These are phyloP conservation scores for Zymoseptoria crescenta DNA, from an alignment of 2,329 filamentous ascomycete species.

Conservation along the genomic window DNA sequence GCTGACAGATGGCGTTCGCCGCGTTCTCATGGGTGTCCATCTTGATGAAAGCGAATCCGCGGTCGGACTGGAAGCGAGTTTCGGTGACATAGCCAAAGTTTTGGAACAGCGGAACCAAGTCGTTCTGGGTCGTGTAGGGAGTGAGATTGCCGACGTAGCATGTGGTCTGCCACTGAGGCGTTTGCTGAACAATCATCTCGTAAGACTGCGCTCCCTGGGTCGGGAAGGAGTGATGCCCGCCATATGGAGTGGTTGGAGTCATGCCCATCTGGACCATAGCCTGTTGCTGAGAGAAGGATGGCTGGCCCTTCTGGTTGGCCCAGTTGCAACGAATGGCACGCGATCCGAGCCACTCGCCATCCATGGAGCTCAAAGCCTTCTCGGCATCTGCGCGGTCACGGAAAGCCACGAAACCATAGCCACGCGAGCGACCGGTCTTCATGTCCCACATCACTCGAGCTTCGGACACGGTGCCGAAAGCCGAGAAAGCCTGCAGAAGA, in stretches of 20 bases:
- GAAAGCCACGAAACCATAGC: conserved; percentile 97
- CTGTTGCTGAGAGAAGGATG: conserved; percentile 95
- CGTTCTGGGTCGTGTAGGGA: conserved; percentile 92
- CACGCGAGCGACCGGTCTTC: conserved; percentile 96
- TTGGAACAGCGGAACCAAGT: conserved; percentile 95
- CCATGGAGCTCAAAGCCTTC: conserved; percentile 94
- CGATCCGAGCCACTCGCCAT: conserved; percentile 97
- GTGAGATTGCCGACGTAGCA: conserved; percentile 97
- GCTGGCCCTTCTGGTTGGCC: conserved; percentile 99
- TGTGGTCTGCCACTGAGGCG: conserved; percentile 95
- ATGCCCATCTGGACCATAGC: conserved; percentile 97
- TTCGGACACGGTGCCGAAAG: conserved; percentile 92
- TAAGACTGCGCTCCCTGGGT: conserved; percentile 95
- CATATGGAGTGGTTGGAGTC: conserved; percentile 92
- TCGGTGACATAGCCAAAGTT: conserved; percentile 98
- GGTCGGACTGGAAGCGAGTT: conserved; percentile 94
- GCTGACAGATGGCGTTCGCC: conserved; percentile 94
- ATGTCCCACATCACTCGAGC: conserved; percentile 99
- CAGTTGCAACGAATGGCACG: conserved; percentile 98
- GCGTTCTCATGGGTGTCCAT: conserved; percentile 98
- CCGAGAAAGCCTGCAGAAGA: conserved; percentile 85
- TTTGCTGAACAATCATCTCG: conserved; percentile 93
- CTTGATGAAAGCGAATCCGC: conserved; percentile 97
- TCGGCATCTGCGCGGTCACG: conserved; percentile 89
- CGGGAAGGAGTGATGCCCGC: conserved; percentile 79